These are phyloP conservation scores for Quercus variabilis DNA, from an alignment of 306 rosid species.

Conservation along the genomic window DNA sequence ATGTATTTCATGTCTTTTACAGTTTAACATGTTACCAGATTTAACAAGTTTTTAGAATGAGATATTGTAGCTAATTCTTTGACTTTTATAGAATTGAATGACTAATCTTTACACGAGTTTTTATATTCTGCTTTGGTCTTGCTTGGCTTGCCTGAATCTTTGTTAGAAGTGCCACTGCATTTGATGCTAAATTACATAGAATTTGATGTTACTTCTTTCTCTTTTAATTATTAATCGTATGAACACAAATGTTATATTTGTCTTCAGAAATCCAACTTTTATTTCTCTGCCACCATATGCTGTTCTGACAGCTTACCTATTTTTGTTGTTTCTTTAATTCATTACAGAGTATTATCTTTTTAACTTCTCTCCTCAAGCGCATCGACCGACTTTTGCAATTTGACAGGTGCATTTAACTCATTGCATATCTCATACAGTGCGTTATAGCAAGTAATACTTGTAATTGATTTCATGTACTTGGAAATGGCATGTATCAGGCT, in stretches of 20 bases:
- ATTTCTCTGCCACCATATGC: not conserved
- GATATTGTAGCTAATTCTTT: not conserved
- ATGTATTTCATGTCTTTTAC: not conserved
- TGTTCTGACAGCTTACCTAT: slow-evolving; percentile 6
- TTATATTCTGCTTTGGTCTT: not conserved
- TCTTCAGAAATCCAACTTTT: not conserved
- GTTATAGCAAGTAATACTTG: slow-evolving; percentile 24
- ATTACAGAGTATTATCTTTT: slow-evolving; percentile 74
- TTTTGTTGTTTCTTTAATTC: slow-evolving; percentile 15
- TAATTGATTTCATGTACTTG: slow-evolving; percentile 27
- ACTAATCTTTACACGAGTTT: not conserved
- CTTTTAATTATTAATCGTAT: not conserved
- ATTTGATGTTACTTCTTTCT: not conserved
- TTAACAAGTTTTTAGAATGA: not conserved
- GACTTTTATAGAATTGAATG: not conserved
- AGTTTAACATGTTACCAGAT: not conserved
- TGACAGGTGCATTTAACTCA: slow-evolving; percentile 64
- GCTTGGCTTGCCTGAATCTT: not conserved
- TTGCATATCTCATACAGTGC: slow-evolving; percentile 14
- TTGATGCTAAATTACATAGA: not conserved
- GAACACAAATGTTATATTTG: not conserved
- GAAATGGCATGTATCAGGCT: slow-evolving; percentile 59
- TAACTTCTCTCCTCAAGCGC: slow-evolving; percentile 86
- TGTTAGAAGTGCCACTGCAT: not conserved
- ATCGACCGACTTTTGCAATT: slow-evolving; percentile 86